Evolutionary conservation across 2,329 filamentous ascomycete genomes (phyloP), one percentile per base, ranked within the genome.

Genomic region (Microcyclospora tardicrescens): DNA sequence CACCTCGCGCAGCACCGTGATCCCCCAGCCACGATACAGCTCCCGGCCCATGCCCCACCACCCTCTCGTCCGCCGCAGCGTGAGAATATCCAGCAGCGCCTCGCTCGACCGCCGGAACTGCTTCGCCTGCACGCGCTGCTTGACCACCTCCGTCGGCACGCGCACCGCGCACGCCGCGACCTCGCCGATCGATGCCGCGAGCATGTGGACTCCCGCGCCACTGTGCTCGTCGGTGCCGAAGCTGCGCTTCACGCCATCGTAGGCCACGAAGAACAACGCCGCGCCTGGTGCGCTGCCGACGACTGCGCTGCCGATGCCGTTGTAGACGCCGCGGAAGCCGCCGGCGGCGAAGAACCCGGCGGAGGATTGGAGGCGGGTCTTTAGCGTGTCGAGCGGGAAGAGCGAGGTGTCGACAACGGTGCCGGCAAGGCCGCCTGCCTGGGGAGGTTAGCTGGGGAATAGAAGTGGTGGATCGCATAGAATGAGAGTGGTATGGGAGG

Each of bases 371-470:
- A 98, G 84, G 12, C 91, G 86, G 33, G 93, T 98, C 67, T 98
- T 98, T 58, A 98, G 79, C 0, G 91, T 98, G 73, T 98, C 93
- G 70, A 98, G 85, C 1, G 91, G 91, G 69, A 84, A 98, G 58
- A 98, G 84, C 40, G 86, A 86, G 55, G 94, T 79, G 73, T 98
- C 91, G 62, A 96, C 91, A 11, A 87, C 93, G 35, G 91, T 91
- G 58, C 91, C 91, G 50, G 91, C 91, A 49, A 95, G 68, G 56
- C 79, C 91, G 61, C 91, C 91, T 51, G 91, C 85, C 16, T 30
- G 16, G 15, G 19, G 35, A 13, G 40, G 12, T 42, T 36, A 16
- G 14, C 19, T 24, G 4, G 19, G 19, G n/a, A n/a, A n/a, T n/a
- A n/a, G n/a, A n/a, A n/a, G n/a, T n/a, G n/a, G n/a, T n/a, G n/a